Conservation (phyloP, 148 eudicot genomes). For the Chenopodium album region DNA sequence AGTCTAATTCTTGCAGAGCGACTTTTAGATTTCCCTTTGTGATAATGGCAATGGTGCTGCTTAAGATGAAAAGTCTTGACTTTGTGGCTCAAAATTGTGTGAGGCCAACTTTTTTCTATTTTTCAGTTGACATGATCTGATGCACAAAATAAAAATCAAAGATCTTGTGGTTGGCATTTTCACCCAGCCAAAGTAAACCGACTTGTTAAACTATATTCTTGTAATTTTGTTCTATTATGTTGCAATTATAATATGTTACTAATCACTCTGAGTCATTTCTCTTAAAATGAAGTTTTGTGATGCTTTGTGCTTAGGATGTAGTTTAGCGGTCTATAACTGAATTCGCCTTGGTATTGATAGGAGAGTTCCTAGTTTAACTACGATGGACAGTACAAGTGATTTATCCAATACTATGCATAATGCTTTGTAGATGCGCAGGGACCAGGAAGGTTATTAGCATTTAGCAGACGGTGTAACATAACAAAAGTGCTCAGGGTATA, state of each 20-base stretch:
- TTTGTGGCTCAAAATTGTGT: slow-evolving; percentile 6
- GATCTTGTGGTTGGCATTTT: slow-evolving; percentile 3
- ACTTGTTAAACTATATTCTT: neutral
- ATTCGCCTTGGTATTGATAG: too few relatives aligned
- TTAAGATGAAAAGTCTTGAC: slow-evolving; percentile 20
- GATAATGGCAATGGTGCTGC: slow-evolving; percentile 17
- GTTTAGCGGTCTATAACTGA: too few relatives aligned
- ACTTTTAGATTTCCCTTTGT: slow-evolving; percentile 15
- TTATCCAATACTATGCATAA: too few relatives aligned
- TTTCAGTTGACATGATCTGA: neutral
- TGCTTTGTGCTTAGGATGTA: neutral
- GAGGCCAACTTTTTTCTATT: neutral
- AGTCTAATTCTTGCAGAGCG: neutral
- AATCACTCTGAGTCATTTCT: neutral
- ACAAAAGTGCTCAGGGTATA: too few relatives aligned
- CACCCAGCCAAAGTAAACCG: neutral
- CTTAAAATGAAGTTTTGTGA: neutral
- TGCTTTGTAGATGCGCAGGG: too few relatives aligned
- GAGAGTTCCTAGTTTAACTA: too few relatives aligned
- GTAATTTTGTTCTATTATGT: neutral
- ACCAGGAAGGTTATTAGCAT: too few relatives aligned
- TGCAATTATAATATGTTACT: neutral
- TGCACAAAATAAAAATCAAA: slow-evolving; percentile 19
- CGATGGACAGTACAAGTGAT: too few relatives aligned
- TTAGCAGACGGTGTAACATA: too few relatives aligned